A percentile compares a stretch with the other conserved stretches of the same genome.
phyloP scores from a whole-genome alignment of 768 basidiomycete species.

The Gautieria morchelliformis region DNA sequence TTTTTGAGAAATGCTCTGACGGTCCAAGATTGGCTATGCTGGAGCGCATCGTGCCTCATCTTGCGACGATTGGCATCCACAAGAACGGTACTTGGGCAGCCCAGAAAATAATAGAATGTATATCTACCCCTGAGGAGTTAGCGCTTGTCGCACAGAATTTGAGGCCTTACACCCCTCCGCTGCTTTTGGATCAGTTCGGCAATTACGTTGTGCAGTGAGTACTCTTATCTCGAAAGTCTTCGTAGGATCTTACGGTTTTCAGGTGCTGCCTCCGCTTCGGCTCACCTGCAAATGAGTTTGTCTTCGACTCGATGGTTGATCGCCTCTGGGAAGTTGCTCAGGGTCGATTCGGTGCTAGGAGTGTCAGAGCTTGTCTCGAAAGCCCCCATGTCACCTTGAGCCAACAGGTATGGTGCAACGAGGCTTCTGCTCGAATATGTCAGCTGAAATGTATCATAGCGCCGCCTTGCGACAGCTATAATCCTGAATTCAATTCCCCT shows the following conservation, averaged over 20 bases:
- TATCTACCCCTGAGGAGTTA: slow-evolving; percentile 79
- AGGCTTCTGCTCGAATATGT: not conserved
- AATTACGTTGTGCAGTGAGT: slow-evolving; percentile 90
- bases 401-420: slow-evolving; percentile 45
- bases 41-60: slow-evolving; percentile 84
- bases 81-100: slow-evolving; percentile 99
- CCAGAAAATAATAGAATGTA: slow-evolving; percentile 97
- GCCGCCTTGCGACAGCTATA: slow-evolving; percentile 88
- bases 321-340: slow-evolving; percentile 98
- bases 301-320: slow-evolving; percentile 96
- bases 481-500: slow-evolving; percentile 96
- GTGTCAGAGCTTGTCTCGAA: slow-evolving; percentile 95
- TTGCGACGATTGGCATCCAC: slow-evolving; percentile 97
- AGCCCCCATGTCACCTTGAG: slow-evolving; percentile 77
- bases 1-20: slow-evolving; percentile 84
- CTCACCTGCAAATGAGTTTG: slow-evolving; percentile 83
- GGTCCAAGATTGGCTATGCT: slow-evolving; percentile 80
- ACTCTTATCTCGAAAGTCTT: not conserved
- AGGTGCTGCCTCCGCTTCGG: slow-evolving; percentile 90
- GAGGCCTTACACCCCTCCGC: slow-evolving; percentile 83
- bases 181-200: slow-evolving; percentile 89
- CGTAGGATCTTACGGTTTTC: not conserved
- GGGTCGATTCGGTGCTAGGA: slow-evolving; percentile 94
- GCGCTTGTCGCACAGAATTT: slow-evolving; percentile 77
- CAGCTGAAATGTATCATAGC: slow-evolving; percentile 24